Conservation (phyloP, 225 moss, liverwort and hornwort genomes). For the Pseudoscleropodium purum region DNA sequence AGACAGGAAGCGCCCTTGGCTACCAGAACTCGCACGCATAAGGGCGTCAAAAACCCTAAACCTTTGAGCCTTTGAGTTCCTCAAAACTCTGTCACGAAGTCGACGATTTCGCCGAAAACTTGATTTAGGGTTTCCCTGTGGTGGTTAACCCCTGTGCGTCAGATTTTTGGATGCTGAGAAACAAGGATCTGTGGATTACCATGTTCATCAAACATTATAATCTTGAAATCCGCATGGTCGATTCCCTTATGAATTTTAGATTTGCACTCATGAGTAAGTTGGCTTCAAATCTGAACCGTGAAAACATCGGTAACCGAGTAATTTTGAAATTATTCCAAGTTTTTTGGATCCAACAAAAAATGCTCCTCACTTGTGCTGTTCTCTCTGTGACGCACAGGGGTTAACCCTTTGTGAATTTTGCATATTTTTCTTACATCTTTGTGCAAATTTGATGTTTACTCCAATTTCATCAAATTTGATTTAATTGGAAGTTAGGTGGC, state of each 20-base stretch:
- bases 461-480: background rate
- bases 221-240: too few relatives aligned
- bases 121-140: background rate
- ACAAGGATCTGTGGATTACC: too few relatives aligned
- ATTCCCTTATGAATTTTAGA: too few relatives aligned
- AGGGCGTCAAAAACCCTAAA: background rate
- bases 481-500: accelerated
- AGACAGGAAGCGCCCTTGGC: background rate
- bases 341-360: too few relatives aligned
- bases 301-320: too few relatives aligned
- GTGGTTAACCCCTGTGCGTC: background rate
- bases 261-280: too few relatives aligned
- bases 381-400: too few relatives aligned
- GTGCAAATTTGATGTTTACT: background rate
- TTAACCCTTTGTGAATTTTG: background rate
- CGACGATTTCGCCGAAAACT: background rate
- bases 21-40: background rate
- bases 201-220: too few relatives aligned
- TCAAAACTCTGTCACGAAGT: background rate
- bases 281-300: too few relatives aligned
- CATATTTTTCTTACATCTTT: background rate
- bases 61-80: background rate
- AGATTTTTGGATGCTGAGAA: too few relatives aligned
- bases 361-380: too few relatives aligned
- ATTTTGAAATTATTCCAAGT: too few relatives aligned